A percentile compares a stretch with the other conserved stretches of the same genome.
Conservation (phyloP, 306 rosid species). For the Glycine tomentella region DNA sequence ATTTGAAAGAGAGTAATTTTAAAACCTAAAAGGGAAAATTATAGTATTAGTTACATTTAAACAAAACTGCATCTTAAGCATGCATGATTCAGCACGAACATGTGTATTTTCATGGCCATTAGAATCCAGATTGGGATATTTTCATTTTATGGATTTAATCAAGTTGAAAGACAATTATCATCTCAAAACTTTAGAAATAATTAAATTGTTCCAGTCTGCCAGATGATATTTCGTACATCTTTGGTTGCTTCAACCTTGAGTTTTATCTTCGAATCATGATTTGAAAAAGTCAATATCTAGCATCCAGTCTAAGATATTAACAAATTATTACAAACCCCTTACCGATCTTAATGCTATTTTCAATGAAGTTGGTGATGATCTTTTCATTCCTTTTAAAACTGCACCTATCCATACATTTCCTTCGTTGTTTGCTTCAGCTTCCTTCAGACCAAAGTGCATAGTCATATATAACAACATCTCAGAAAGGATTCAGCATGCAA, state of each 20-base stretch:
- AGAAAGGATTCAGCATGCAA: slow-evolving; percentile 19
- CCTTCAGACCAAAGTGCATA: slow-evolving; percentile 57
- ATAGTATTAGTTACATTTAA: background rate
- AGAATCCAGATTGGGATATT: background rate
- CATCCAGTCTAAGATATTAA: too few relatives aligned
- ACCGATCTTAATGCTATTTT: slow-evolving; percentile 85
- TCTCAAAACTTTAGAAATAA: background rate
- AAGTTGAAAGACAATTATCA: background rate
- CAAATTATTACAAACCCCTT: slow-evolving; percentile 37
- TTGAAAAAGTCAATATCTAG: slow-evolving; percentile 10
- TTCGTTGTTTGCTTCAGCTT: slow-evolving; percentile 71
- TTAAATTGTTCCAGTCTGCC: background rate
- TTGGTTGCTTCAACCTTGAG: slow-evolving; percentile 1
- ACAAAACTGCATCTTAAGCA: background rate
- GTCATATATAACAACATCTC: slow-evolving; percentile 15
- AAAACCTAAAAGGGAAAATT: background rate
- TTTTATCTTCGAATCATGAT: slow-evolving; percentile 14
- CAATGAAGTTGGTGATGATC: slow-evolving; percentile 88
- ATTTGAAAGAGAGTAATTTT: background rate
- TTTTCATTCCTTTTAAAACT: slow-evolving; percentile 74
- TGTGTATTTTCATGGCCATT: background rate
- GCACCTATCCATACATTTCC: slow-evolving; percentile 84
- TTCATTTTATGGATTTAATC: too few relatives aligned
- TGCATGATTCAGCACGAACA: background rate
- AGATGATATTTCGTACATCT: slow-evolving; percentile 5